Evolutionary conservation across 495 filamentous ascomycete genomes (phyloP), one percentile per base, ranked within the genome.

Genomic region (Penicillium dipodomyicola): DNA sequence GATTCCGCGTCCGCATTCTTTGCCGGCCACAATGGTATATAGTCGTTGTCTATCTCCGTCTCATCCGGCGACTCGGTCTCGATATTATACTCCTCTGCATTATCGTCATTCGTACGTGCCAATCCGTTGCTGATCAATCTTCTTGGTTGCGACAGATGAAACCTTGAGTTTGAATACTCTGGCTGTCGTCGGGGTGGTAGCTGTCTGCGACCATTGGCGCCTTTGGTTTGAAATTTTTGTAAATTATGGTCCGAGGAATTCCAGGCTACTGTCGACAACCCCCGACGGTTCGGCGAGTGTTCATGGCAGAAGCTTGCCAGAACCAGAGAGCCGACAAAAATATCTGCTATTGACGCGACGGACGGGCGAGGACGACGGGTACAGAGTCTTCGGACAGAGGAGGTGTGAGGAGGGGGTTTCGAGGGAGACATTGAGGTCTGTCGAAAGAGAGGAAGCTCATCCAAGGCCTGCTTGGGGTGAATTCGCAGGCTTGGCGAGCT

Each of bases 321-420:
- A 52, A 84, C 83, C 54, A 91, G 70, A 42, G 85, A 84, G 60
- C 77, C 71, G 57, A 91, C 81, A 68, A 92, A 90, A 56, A 75
- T 52, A 60, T 79, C 75, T 59, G 76, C 76, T 72, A 77, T 65
- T 57, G 72, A 72, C 63, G 69, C 69, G 60, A 72, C 63, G 56
- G 63, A 65, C 8, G 70, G 74, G 57, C 77, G 76, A 60, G 73
- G 64, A 37, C 72, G 77, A 67, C 72, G 61, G 63, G 71, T 59
- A 57, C 70, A 59, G 64, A 74, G 60, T 65, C 69, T 67, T 67
- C 65, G 67, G 55, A 67, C 56, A 43, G 67, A 65, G 62, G 64
- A 62, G 64, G 70, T 71, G 55, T 58, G 60, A 33, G 57, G 39
- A 59, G 63, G 60, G n/a, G 51, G 49, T 40, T 67, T 67, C 52